Conservation (phyloP, 306 rosid genomes). For the Elaeagnus macrophylla region DNA sequence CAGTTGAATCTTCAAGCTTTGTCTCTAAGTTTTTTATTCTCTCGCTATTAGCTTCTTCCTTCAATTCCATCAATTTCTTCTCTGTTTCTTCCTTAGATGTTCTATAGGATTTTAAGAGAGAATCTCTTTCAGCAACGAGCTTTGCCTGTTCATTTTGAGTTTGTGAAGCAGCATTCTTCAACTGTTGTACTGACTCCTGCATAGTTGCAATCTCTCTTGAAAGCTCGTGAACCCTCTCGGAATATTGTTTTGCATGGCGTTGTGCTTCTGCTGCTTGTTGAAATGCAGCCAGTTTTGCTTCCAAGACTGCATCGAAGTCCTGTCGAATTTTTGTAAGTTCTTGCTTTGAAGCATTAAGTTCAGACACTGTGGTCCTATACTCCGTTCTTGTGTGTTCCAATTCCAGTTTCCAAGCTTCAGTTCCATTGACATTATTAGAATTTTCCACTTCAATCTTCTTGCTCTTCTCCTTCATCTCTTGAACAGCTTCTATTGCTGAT, state of each 20-base stretch:
- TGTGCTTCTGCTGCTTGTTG: slow-evolving; percentile 74
- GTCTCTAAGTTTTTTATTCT: slow-evolving; percentile 26
- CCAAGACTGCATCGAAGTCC: slow-evolving; percentile 73
- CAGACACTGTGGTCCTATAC: slow-evolving; percentile 31
- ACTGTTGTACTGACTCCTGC: slow-evolving; percentile 43
- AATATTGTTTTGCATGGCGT: slow-evolving; percentile 42
- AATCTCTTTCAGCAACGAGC: slow-evolving; percentile 35
- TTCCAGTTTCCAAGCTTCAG: slow-evolving; percentile 53
- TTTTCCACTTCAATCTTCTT: slow-evolving; percentile 37
- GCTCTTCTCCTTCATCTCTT: slow-evolving; percentile 30
- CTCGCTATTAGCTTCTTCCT: slow-evolving; percentile 42
- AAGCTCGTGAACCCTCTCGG: slow-evolving; percentile 46
- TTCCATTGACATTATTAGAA: slow-evolving; percentile 30
- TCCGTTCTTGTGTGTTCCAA: slow-evolving; percentile 48
- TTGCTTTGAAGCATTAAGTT: slow-evolving; percentile 68
- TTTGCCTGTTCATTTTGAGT: slow-evolving; percentile 42
- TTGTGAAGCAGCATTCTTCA: slow-evolving; percentile 36
- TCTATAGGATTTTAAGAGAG: slow-evolving; percentile 18
- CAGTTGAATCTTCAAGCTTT: slow-evolving; percentile 39
- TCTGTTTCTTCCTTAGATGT: slow-evolving; percentile 39
- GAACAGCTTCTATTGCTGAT: slow-evolving; percentile 47
- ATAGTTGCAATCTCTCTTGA: slow-evolving; percentile 40
- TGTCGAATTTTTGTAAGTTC: slow-evolving; percentile 67
- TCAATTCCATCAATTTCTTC: slow-evolving; percentile 34
- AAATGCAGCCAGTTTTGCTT: slow-evolving; percentile 56